Evolutionary conservation across 306 rosid genomes (phyloP), one percentile per base, ranked within the genome.

Genomic region (Gleditsia sinensis): DNA sequence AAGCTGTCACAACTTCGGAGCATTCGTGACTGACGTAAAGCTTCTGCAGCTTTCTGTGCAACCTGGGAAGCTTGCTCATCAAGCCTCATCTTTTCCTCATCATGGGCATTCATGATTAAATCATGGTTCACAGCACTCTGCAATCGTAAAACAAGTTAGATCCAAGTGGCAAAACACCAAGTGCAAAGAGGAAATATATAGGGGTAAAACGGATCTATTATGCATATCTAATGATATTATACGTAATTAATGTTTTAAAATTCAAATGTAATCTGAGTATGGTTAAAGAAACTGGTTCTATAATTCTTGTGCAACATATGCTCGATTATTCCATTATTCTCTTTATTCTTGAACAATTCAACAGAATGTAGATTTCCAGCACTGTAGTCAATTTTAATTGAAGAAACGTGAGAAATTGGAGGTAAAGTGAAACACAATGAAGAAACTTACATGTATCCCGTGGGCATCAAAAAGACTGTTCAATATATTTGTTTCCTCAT

Each of bases 91-190:
- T 88, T 92, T 83, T 94, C 99, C 80, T 80, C 99, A 20, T 88
- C 95, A 20, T 94, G 86, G 59, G 96, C 99, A 66, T 92, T 81
- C 92, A 90, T 81, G 85, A 94, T 94, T 60, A 84, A 40, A 79
- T 94, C 99, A 77, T 94, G 99, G 89, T 92, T 92, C 86, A 90
- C 27, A 48, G 96, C 99, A 57, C 97, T 94, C 97, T 94, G 76
- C 20, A 74, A 58, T 56, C 67, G 51, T 19, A 63, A 51, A 71
- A 64, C 49, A 3, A 17, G 76, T 80, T 72, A 75, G 25, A 56
- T 30, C 65, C 72, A 63, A 71, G 62, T 61, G 63, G 36, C 37
- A 39, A 67, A 81, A 37, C 11, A 54, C 11, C 36, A 34, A 1
- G 59, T 59, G 34, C 37, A 55, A 62, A 75, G 55, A 55, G 4